Evolutionary conservation across 2,329 filamentous ascomycete species (phyloP).

Genomic region (Coniochaeta ligniaria): DNA sequence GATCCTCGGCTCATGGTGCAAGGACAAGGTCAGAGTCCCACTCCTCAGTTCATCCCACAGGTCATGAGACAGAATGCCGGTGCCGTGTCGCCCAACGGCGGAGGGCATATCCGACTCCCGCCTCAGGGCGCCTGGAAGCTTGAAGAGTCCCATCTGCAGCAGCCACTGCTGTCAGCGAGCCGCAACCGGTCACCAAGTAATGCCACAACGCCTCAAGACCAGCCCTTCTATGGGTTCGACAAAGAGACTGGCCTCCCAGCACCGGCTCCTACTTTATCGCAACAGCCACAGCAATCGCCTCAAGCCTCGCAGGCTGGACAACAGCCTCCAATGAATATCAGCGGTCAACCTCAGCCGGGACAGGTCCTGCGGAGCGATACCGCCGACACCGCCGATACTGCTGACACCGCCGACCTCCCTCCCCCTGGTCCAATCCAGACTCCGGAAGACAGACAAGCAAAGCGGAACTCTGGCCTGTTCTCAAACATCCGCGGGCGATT

Average conservation of each 20-base stretch:
- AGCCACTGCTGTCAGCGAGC: slow-evolving; percentile 36
- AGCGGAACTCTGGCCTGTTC: slow-evolving; percentile 38
- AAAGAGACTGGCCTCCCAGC: slow-evolving; percentile 39
- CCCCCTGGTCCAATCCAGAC: slow-evolving; percentile 24
- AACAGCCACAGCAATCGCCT: background rate
- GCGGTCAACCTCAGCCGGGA: slow-evolving; percentile 5
- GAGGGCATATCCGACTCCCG: background rate
- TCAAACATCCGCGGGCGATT: slow-evolving; percentile 42
- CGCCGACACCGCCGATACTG: slow-evolving; percentile 19
- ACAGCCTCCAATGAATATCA: background rate
- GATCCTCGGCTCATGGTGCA: background rate
- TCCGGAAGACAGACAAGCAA: slow-evolving; percentile 27
- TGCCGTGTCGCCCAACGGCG: slow-evolving; percentile 32
- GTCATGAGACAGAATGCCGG: slow-evolving; percentile 23
- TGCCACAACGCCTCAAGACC: slow-evolving; percentile 12
- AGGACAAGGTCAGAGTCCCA: background rate
- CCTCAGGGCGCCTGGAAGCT: slow-evolving; percentile 41
- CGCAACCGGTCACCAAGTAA: slow-evolving; percentile 25
- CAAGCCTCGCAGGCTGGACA: background rate
- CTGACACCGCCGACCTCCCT: slow-evolving; percentile 18
- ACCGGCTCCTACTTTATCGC: background rate
- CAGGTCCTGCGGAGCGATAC: slow-evolving; percentile 29
- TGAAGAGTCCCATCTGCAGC: slow-evolving; percentile 45
- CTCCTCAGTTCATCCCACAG: background rate
- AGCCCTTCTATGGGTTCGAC: slow-evolving; percentile 34